phyloP scores from a whole-genome alignment of 257 asterid genomes.

The Striga asiatica region DNA sequence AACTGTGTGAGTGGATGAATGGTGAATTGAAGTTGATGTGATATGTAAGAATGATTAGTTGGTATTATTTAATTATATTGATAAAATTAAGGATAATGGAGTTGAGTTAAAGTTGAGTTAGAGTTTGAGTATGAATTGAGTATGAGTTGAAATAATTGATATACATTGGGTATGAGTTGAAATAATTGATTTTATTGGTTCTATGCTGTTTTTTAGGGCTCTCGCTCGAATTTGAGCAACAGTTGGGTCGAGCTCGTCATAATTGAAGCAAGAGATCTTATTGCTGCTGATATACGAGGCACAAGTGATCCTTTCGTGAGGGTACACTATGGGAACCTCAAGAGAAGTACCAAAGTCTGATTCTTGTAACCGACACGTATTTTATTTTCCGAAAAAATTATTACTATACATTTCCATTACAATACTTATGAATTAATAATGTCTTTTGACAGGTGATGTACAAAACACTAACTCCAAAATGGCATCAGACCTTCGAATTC shows the following conservation, averaged over 20 bases:
- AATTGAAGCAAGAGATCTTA: constrained; percentile 83
- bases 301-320: constrained; percentile 96
- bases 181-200: neutral
- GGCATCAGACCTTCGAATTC: constrained; percentile 94
- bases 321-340: constrained; percentile 78
- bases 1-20: too few relatives aligned
- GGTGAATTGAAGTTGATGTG: too few relatives aligned
- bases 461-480: constrained; percentile 71
- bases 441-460: constrained; percentile 43
- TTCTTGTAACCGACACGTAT: neutral
- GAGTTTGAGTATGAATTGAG: too few relatives aligned
- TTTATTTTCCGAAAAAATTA: too few relatives aligned
- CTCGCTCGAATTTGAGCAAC: constrained; percentile 29
- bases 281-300: constrained; percentile 96
- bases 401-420: too few relatives aligned
- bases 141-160: neutral
- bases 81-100: too few relatives aligned
- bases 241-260: constrained; percentile 88
- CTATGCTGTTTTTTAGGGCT: constrained; percentile 37
- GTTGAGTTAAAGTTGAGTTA: too few relatives aligned
- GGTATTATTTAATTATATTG: too few relatives aligned
- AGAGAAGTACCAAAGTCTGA: constrained; percentile 79
- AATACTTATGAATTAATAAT: too few relatives aligned
- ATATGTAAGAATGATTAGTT: too few relatives aligned
- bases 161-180: neutral